phyloP scores from a whole-genome alignment of 148 eudicot genomes.

The Polygonum aviculare region DNA sequence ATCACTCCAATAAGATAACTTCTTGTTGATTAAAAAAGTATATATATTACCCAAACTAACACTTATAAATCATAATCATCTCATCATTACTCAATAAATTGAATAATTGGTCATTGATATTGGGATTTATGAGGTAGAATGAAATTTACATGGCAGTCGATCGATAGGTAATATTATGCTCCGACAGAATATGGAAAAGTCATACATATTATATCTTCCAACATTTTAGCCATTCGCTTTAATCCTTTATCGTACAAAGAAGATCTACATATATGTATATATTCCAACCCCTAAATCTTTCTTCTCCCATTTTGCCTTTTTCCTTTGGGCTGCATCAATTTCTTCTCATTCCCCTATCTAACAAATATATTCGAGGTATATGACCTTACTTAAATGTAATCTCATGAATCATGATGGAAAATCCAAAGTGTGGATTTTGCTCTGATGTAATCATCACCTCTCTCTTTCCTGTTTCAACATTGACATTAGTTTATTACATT shows the following conservation, averaged over 20 bases:
- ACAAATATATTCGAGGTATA: neutral
- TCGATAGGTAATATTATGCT: neutral
- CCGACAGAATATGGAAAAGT: slow-evolving; percentile 1
- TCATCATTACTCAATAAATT: neutral
- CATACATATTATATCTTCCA: neutral
- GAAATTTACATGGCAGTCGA: neutral
- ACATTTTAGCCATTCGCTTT: neutral
- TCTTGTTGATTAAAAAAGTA: no score
- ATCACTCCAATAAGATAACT: no score
- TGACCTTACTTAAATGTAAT: neutral
- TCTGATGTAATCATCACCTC: neutral
- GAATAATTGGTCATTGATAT: neutral
- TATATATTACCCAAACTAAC: no score
- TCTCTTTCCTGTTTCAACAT: no score
- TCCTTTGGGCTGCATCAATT: neutral
- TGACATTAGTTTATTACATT: no score
- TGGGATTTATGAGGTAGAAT: neutral
- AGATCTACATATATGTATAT: neutral
- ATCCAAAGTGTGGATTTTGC: neutral
- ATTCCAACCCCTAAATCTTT: neutral
- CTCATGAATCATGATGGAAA: neutral
- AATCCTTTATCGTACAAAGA: slow-evolving; percentile 1
- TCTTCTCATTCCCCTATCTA: neutral
- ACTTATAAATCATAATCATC: neutral
- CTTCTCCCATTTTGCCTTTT: neutral